Evolutionary conservation across 306 rosid species (phyloP), one percentile per base, ranked within the genome.

Genomic region (Vigna reflexopilosa): DNA sequence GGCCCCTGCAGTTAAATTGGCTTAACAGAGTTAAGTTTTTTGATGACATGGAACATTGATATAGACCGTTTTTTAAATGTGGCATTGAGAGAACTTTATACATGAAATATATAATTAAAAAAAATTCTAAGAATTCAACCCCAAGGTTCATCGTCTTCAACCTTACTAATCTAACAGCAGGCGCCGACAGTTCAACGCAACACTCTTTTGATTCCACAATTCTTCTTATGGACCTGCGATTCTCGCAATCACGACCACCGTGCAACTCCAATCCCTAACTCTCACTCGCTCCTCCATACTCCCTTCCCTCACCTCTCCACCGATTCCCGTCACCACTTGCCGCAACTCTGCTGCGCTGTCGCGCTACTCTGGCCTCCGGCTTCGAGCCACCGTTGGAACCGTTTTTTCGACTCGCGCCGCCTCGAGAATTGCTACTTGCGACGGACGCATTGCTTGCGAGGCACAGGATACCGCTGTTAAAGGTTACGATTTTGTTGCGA

Each of bases 391-490:
- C 70, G 24, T 78, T 13, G 51, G 61, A 0, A 59, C 84, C 72
- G 82, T 55, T 9, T 84, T 84, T 5, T 66, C 48, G 50, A 82
- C 74, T 38, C 77, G 32, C 13, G 16, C 72, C 10, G 51, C 16
- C 32, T 47, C 84, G 4, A 84, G 84, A 71, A 55, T 66, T 40
- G 50, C 84, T 63, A 80, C 78, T n/a, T 91, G 86, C 15, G 16
- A 81, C 1, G 88, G 81, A 32, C 57, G 54, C 20, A 54, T 90
- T 70, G 86, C 77, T 50, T 95, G 98, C 56, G 94, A 91, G 87
- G 96, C 91, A 50, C 91, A 85, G 74, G 84, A 91, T 8, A 90
- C 96, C 32, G 88, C 99, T 2, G 89, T 90, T 26, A 67, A 77
- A 62, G 98, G 99, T 92, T 75, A 65, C 85, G 64, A 17, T 26